Percentiles rank a stretch among this genome's conserved stretches.
Evolutionary conservation across 495 filamentous ascomycete species (phyloP).

Genomic region (Aspergillus campestris): DNA sequence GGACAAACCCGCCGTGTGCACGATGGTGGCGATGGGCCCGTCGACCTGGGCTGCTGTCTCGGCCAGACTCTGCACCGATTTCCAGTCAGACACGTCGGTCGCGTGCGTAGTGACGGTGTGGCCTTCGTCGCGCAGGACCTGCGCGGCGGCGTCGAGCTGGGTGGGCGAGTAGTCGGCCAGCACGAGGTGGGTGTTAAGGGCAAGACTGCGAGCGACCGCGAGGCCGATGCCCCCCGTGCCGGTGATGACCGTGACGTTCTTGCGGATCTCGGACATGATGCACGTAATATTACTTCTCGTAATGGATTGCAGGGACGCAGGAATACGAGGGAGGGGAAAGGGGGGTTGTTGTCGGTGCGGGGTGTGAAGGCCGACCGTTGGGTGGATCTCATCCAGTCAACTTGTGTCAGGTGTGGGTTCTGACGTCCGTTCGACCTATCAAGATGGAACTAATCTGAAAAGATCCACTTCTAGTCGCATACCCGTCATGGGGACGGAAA

Average conservation of each 20-base stretch:
- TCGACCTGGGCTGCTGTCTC: neutral
- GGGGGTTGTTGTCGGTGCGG: no score
- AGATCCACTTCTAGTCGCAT: no score
- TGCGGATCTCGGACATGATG: no score
- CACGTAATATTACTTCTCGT: no score
- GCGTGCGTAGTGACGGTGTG: neutral
- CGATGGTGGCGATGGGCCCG: constrained; percentile 4
- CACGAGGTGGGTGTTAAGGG: constrained; percentile 3
- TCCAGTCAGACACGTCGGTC: constrained; percentile 3
- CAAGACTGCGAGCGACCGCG: constrained; percentile 9
- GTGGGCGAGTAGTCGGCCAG: constrained; percentile 7
- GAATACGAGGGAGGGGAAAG: no score
- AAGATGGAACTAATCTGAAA: no score
- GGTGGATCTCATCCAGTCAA: no score
- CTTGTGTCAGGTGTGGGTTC: no score
- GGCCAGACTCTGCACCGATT: constrained; percentile 6
- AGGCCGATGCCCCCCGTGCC: constrained; percentile 6
- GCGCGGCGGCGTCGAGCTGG: neutral
- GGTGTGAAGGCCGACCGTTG: no score
- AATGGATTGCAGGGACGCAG: no score
- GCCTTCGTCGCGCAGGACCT: constrained; percentile 4
- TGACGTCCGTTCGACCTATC: no score
- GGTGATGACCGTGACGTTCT: constrained; percentile 1
- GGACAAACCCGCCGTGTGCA: constrained; percentile 5
- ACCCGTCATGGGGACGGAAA: no score